Conservation (phyloP, 73 alveolate species). For the Tetrahymena thermophila region DNA sequence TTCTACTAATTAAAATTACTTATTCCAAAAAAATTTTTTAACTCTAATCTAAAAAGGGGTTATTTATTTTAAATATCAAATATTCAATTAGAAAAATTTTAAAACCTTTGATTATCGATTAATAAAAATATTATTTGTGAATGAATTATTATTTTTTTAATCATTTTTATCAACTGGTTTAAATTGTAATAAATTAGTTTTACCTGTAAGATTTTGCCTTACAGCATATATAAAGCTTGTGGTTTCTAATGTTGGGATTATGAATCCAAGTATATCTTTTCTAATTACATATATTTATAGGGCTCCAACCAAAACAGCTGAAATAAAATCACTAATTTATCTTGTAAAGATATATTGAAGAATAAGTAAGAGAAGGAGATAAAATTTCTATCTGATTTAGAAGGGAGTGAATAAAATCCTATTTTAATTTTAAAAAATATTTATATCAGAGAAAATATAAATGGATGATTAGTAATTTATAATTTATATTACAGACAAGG, state of each 20-base stretch:
- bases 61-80: no score
- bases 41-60: no score
- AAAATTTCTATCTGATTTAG: not conserved
- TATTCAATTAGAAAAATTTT: no score
- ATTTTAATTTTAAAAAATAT: not conserved
- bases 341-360: not conserved
- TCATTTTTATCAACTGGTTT: no score
- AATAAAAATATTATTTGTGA: not conserved
- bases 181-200: not conserved
- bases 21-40: no score
- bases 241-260: not conserved
- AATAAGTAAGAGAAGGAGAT: not conserved
- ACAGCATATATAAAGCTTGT: not conserved
- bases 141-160: not conserved
- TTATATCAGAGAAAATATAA: not conserved
- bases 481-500: not conserved
- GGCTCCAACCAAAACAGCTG: not conserved
- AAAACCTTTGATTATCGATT: no score
- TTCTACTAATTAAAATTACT: no score
- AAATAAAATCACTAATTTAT: not conserved
- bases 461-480: no score
- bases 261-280: not conserved
- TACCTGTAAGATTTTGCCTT: not conserved
- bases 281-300: not conserved
- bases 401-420: not conserved